These are phyloP conservation scores for Vaccinium myrtillus DNA, from an alignment of 148 eudicot genomes.

Conservation along the genomic window DNA sequence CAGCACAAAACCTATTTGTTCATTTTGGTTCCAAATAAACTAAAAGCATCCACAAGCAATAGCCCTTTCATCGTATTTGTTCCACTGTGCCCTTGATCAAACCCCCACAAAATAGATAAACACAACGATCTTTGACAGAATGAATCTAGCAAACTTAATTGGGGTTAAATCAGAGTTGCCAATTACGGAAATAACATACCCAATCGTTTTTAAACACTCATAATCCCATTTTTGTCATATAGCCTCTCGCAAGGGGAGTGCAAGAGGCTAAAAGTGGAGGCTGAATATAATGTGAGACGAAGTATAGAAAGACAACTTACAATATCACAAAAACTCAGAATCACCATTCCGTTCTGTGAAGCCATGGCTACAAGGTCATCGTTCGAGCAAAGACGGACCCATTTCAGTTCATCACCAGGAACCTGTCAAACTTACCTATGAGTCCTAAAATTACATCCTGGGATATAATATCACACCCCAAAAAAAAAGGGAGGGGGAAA, in stretches of 20 bases:
- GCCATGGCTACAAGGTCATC: constrained; percentile 97
- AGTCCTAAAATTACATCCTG: constrained; percentile 12
- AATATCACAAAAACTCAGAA: constrained; percentile 64
- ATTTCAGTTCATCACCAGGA: constrained; percentile 89
- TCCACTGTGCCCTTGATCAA: neutral
- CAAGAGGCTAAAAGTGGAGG: neutral
- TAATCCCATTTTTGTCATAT: neutral
- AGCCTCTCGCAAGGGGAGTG: neutral
- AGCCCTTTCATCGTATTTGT: neutral
- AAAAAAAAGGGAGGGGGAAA: neutral
- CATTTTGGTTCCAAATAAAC: neutral
- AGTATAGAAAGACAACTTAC: constrained; percentile 42
- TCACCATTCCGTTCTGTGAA: constrained; percentile 87
- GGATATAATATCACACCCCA: neutral
- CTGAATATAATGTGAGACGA: neutral
- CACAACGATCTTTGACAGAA: neutral
- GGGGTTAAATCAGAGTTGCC: neutral
- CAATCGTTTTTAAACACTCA: neutral
- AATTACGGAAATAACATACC: neutral
- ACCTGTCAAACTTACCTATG: constrained; percentile 47
- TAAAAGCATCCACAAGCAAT: neutral
- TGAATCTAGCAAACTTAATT: neutral
- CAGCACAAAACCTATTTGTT: neutral
- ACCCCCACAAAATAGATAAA: neutral
- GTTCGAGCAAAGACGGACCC: constrained; percentile 84